Conservation (phyloP, 2,329 filamentous ascomycete genomes). For the Huntiella abstrusa region DNA sequence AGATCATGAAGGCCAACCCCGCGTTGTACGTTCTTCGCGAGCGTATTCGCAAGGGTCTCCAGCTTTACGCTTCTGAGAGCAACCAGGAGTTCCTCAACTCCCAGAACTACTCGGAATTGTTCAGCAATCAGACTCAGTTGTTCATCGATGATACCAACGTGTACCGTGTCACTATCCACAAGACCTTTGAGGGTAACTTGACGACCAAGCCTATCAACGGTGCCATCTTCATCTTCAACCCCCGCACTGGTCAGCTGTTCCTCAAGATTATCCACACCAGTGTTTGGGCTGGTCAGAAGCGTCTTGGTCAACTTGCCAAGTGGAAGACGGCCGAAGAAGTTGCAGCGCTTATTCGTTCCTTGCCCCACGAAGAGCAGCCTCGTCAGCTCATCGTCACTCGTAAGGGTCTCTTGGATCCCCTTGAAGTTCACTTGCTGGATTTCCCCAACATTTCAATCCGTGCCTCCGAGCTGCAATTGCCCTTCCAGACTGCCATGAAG, state of each 20-base stretch:
- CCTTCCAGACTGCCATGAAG: slow-evolving; percentile 99
- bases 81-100: slow-evolving; percentile 99
- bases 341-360: slow-evolving; percentile 80
- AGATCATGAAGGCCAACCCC: slow-evolving; percentile 99
- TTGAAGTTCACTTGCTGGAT: slow-evolving; percentile 91
- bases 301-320: slow-evolving; percentile 92
- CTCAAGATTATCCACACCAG: slow-evolving; percentile 98
- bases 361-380: slow-evolving; percentile 94
- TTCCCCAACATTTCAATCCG: slow-evolving; percentile 99
- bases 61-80: slow-evolving; percentile 93
- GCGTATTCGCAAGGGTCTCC: slow-evolving; percentile 94
- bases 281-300: slow-evolving; percentile 97
- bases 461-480: slow-evolving; percentile 86
- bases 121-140: slow-evolving; percentile 96
- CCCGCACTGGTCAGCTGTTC: slow-evolving; percentile 93
- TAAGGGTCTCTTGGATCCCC: slow-evolving; percentile 88
- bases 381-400: slow-evolving; percentile 97
- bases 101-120: slow-evolving; percentile 96
- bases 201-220: slow-evolving; percentile 99
- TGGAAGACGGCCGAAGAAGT: slow-evolving; percentile 99
- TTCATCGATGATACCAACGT: slow-evolving; percentile 99
- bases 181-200: slow-evolving; percentile 97
- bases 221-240: slow-evolving; percentile 99
- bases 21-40: slow-evolving; percentile 90
- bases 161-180: slow-evolving; percentile 97